These are phyloP conservation scores for Leccinum rimulosum DNA, from an alignment of 768 basidiomycete genomes.

Conservation along the genomic window DNA sequence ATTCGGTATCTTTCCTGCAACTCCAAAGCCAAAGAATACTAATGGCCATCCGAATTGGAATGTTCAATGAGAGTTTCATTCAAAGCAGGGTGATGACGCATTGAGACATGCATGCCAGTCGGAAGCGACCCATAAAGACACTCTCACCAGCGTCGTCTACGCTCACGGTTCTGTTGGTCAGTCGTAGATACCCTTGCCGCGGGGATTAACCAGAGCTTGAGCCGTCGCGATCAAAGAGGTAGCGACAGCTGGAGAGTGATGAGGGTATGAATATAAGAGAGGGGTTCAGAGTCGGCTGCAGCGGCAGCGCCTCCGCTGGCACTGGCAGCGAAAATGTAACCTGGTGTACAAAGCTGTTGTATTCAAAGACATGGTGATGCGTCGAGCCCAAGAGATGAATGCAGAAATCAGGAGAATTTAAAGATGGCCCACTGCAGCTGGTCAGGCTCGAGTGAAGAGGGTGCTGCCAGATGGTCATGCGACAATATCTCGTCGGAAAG, in stretches of 20 bases:
- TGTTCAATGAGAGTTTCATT: neutral
- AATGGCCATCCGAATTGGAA: neutral
- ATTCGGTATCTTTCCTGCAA: neutral
- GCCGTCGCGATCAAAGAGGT: constrained; percentile 44
- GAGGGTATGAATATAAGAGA: constrained; percentile 37
- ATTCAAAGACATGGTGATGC: neutral
- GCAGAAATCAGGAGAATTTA: neutral
- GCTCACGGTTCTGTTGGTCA: constrained; percentile 38
- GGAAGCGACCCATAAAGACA: no score
- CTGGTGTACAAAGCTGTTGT: constrained; percentile 10
- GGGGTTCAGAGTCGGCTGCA: constrained; percentile 7
- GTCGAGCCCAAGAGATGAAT: neutral
- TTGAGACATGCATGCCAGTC: no score
- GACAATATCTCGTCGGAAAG: neutral
- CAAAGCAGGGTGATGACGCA: neutral
- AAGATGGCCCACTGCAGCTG: neutral
- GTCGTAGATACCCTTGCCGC: constrained; percentile 51
- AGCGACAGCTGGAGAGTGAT: constrained; percentile 41
- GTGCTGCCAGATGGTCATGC: neutral
- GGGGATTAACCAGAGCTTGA: constrained; percentile 43
- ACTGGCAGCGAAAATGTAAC: constrained; percentile 33
- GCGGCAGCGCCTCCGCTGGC: constrained; percentile 4
- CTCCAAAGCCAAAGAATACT: neutral
- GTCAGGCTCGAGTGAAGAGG: no score
- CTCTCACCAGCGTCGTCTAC: constrained; percentile 44